Percentiles rank a stretch among this genome's conserved stretches.
Evolutionary conservation across 371 early-diverging fungal genomes (phyloP).

Genomic region (Syncephalastrum racemosum): DNA sequence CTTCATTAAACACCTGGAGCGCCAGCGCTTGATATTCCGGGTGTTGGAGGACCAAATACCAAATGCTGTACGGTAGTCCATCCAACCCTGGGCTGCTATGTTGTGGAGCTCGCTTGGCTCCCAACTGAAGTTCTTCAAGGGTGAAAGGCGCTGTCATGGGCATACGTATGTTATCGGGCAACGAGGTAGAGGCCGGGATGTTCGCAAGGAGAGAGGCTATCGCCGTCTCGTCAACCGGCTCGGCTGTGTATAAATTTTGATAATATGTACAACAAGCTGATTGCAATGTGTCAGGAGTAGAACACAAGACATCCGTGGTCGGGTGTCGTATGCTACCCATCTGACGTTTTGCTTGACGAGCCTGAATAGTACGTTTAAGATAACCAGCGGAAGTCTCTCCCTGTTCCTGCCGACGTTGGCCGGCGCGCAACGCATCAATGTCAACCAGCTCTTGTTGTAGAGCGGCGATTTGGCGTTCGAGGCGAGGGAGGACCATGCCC

Average conservation of each 20-base stretch:
- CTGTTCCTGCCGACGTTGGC: constrained; percentile 9
- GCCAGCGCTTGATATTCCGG: not conserved
- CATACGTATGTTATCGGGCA: too few relatives aligned
- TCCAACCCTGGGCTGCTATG: constrained; percentile 13
- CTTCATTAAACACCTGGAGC: constrained; percentile 14
- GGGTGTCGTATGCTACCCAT: constrained; percentile 1
- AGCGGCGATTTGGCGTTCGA: not conserved
- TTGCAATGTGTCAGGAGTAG: not conserved
- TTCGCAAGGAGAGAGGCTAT: not conserved
- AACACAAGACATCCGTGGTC: not conserved
- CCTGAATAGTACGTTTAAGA: not conserved
- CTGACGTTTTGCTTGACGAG: not conserved
- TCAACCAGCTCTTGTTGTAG: constrained; percentile 10
- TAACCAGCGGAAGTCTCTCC: constrained; percentile 9
- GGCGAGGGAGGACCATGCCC: not conserved
- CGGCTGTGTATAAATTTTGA: constrained; percentile 1
- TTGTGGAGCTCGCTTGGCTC: not conserved
- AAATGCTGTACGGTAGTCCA: constrained; percentile 4
- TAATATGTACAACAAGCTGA: constrained; percentile 8
- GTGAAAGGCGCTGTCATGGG: too few relatives aligned
- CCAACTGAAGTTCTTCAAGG: constrained; percentile 1
- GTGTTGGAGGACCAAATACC: constrained; percentile 11
- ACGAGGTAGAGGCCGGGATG: not conserved
- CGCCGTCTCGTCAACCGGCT: constrained; percentile 1
- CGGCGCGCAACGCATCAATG: not conserved